Conservation (phyloP, 805 yeast genomes). For the Schizosaccharomyces osmophilus region DNA sequence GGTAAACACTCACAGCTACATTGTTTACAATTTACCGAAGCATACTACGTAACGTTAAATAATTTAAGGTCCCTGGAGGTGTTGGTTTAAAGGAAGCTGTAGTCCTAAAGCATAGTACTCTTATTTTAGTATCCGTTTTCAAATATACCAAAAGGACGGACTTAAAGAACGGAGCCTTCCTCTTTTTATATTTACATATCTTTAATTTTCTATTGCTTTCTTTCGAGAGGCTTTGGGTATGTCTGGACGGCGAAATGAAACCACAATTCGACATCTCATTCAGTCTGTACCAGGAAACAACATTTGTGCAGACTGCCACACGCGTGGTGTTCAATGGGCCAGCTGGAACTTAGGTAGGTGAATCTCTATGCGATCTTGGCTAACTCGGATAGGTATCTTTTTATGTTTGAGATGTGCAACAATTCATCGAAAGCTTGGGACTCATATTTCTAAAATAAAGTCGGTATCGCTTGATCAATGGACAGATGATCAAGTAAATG, state of each 20-base stretch:
- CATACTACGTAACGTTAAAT: no score
- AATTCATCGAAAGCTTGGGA: slow-evolving; percentile 1
- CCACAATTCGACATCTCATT: neutral
- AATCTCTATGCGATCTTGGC: neutral
- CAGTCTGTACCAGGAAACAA: neutral
- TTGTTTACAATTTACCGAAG: no score
- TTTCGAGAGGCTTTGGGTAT: neutral
- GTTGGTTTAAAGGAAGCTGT: no score
- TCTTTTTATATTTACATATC: no score
- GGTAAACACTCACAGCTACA: no score
- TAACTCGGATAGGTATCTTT: neutral
- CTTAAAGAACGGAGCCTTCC: no score
- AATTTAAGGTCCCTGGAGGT: no score
- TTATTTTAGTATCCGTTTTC: no score
- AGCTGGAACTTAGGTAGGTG: neutral
- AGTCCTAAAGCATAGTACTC: no score
- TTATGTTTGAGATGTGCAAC: slow-evolving; percentile 1
- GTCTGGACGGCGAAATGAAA: neutral
- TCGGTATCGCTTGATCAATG: neutral
- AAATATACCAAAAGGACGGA: no score
- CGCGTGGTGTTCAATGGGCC: slow-evolving; percentile 1
- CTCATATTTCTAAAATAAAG: neutral
- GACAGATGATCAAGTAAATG: neutral
- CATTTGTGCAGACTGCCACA: neutral
- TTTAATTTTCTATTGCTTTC: no score